Percentiles rank a stretch among this genome's conserved stretches.
phyloP scores from a whole-genome alignment of 139 green algal species.

The Chlamydomonas eustigma region DNA sequence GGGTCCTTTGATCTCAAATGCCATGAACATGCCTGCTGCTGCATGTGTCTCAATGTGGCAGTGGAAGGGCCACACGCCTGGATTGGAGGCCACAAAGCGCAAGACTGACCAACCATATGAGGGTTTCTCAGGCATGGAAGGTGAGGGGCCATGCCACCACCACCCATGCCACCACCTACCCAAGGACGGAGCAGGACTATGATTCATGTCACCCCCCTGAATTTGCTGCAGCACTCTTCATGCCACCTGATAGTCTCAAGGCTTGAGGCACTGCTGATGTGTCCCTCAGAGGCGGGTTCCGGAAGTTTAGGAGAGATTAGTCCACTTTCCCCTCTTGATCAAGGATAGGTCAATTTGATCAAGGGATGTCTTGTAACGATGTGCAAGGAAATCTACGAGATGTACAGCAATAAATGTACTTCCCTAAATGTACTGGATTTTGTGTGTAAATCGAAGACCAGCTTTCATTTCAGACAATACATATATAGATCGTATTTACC shows the following conservation, averaged over 20 bases:
- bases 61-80: constrained; percentile 20
- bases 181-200: no score
- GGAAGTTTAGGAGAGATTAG: constrained; percentile 8
- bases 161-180: background rate
- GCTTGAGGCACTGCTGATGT: constrained; percentile 17
- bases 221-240: background rate
- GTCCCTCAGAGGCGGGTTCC: constrained; percentile 10
- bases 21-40: constrained; percentile 6
- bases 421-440: no score
- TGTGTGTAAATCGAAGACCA: no score
- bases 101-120: constrained; percentile 10
- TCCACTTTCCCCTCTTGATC: background rate
- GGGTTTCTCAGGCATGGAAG: background rate
- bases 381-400: no score
- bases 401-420: no score
- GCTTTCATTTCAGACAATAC: no score
- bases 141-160: no score
- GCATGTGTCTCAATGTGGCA: constrained; percentile 15
- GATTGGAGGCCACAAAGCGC: background rate
- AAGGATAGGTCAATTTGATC: no score
- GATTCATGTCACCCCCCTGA: no score
- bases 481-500: no score
- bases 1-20: background rate
- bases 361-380: no score
- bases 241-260: background rate